Percentiles rank a stretch among this genome's conserved stretches.
Conservation (phyloP, 1,284 basidiomycete species). For the Cystobasidium sp. region DNA sequence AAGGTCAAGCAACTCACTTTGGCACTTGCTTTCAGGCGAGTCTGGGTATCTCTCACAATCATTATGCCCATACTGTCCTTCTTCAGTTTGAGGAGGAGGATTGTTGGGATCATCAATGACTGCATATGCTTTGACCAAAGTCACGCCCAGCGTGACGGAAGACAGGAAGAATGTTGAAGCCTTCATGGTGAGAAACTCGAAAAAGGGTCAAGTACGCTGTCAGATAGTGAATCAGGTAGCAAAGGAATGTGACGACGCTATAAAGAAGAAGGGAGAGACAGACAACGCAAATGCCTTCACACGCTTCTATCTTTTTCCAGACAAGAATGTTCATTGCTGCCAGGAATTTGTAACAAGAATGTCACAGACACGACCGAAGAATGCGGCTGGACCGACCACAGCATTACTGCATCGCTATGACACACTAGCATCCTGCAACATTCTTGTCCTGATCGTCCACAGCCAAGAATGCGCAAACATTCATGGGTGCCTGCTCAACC, state of each 20-base stretch:
- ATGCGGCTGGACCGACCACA: neutral
- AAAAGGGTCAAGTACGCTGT: neutral
- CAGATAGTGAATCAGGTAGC: neutral
- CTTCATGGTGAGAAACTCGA: neutral
- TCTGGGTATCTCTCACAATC: conserved; percentile 21
- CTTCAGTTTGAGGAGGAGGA: conserved; percentile 19
- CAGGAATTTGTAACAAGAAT: neutral
- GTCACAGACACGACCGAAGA: neutral
- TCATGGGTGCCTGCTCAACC: no score
- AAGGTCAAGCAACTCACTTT: conserved; percentile 6
- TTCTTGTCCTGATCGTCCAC: no score
- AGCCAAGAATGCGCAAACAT: no score
- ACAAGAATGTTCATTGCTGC: no score
- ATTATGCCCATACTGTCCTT: conserved; percentile 28
- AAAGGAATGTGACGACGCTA: neutral
- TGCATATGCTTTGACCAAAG: neutral
- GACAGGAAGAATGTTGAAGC: neutral
- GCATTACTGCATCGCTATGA: no score
- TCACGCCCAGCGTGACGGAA: neutral
- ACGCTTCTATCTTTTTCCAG: no score
- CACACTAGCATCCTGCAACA: no score
- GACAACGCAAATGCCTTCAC: no score
- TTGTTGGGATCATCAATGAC: conserved; percentile 14
- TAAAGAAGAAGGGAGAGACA: no score
- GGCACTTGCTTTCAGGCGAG: conserved; percentile 8